phyloP scores from a whole-genome alignment of 1,139 yeast species.

The Kodamaea derodonti region DNA sequence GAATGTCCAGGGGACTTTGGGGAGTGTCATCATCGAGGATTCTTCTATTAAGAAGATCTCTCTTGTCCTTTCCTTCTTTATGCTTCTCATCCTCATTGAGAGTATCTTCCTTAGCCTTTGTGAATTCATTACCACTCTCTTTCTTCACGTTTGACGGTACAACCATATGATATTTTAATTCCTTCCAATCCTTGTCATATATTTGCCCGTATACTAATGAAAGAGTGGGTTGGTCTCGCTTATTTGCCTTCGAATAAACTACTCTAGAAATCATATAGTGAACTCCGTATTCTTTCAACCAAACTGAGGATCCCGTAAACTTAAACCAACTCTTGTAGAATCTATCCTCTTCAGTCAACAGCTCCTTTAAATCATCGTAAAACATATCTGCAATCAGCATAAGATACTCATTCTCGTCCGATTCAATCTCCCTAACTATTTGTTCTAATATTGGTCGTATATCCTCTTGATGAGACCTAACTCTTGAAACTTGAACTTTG shows the following conservation, averaged over 20 bases:
- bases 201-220: conserved; percentile 43
- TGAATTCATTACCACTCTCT: not conserved
- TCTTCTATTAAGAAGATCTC: too few relatives aligned
- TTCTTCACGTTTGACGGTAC: conserved; percentile 22
- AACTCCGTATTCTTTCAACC: conserved; percentile 38
- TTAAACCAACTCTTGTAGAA: conserved; percentile 33
- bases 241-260: conserved; percentile 26
- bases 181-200: conserved; percentile 46
- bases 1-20: too few relatives aligned
- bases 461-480: conserved; percentile 7
- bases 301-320: conserved; percentile 38
- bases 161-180: conserved; percentile 31
- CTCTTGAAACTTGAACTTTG: conserved; percentile 8
- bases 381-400: conserved; percentile 13
- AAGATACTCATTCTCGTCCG: conserved; percentile 10
- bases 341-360: conserved; percentile 22
- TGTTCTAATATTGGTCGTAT: conserved; percentile 7
- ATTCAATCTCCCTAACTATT: conserved; percentile 9
- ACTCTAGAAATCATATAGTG: conserved; percentile 35
- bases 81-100: not conserved
- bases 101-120: not conserved
- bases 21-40: too few relatives aligned
- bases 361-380: conserved; percentile 11
- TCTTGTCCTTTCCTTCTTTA: too few relatives aligned
- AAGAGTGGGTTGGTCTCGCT: conserved; percentile 28